Evolutionary conservation across 2,329 filamentous ascomycete species (phyloP), one percentile per base, ranked within the genome.

Genomic region (Exophiala calicioides): DNA sequence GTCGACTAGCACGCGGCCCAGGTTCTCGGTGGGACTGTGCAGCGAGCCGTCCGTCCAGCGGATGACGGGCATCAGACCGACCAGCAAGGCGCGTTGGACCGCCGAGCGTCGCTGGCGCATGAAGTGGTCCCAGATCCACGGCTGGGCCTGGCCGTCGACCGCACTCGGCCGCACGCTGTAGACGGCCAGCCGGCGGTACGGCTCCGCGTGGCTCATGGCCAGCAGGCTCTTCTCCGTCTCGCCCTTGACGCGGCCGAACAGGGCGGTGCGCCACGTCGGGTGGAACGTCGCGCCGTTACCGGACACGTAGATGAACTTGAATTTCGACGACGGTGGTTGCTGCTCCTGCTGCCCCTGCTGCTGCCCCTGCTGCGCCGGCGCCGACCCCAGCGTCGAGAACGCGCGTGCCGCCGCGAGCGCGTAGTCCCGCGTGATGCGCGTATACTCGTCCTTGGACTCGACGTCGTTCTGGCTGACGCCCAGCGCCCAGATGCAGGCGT

Each of bases 401-500:
- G 82, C 79, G 48, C 74, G 70, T 1, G 82, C 84, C 0, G 83
- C 84, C 2, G 74, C 77, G 1, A 88, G 61, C 1, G 85, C 66
- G 61, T 82, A 88, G 60, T 81, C 77, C 49, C 80, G 74, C 0
- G 85, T 89, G 60, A 90, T 86, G 39, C 76, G 75, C 33, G 80
- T 68, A 60, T 89, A 89, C 37, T 86, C 77, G 76, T 84, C 79
- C 50, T 78, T 80, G 46, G n/a, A n/a, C n/a, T 62, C 62, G 5
- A 87, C 83, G 30, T 75, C 68, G 8, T 65, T 79, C 58, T 82
- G 77, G 51, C 78, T 81, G 36, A 83, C 80, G 0, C 86, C 86
- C 61, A 85, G 71, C 0, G 86, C 85, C 86, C 86, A 90, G 1
- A 90, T 82, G 49, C 81, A 85, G 2, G 82, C 85, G 5, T 76